Evolutionary conservation across 768 basidiomycete genomes (phyloP).

Genomic region (Kwoniella europaea): DNA sequence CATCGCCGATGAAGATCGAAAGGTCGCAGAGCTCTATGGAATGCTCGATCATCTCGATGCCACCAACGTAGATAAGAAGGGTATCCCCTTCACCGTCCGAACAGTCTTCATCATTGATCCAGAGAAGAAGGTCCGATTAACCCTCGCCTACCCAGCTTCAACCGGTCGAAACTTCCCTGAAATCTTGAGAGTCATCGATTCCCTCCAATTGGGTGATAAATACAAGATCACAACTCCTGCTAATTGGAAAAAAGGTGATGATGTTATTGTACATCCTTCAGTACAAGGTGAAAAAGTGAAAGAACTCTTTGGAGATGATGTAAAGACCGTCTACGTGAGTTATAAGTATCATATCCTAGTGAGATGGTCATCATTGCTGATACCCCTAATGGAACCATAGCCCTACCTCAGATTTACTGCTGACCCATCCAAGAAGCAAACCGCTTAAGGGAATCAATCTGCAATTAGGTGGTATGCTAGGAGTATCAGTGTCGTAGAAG

Average conservation of each 20-base stretch:
- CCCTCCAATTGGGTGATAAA: slow-evolving; percentile 77
- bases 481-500: not conserved
- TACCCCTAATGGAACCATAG: slow-evolving; percentile 58
- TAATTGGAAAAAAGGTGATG: slow-evolving; percentile 71
- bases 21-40: slow-evolving; percentile 80
- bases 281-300: slow-evolving; percentile 88
- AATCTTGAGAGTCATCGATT: slow-evolving; percentile 73
- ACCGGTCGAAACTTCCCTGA: slow-evolving; percentile 66
- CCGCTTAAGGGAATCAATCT: slow-evolving; percentile 16
- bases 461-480: not conserved
- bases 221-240: slow-evolving; percentile 79
- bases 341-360: not conserved
- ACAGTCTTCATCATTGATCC: slow-evolving; percentile 98
- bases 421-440: slow-evolving; percentile 48
- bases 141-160: slow-evolving; percentile 88
- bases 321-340: slow-evolving; percentile 64
- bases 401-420: slow-evolving; percentile 75
- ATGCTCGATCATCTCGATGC: slow-evolving; percentile 96
- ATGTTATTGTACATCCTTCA: slow-evolving; percentile 79
- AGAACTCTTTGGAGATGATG: slow-evolving; percentile 80
- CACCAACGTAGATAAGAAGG: slow-evolving; percentile 67
- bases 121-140: slow-evolving; percentile 89
- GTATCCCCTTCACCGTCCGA: slow-evolving; percentile 92
- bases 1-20: slow-evolving; percentile 89
- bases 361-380: too few species aligned